phyloP scores from a whole-genome alignment of 306 rosid species.

The Fagus sylvatica region DNA sequence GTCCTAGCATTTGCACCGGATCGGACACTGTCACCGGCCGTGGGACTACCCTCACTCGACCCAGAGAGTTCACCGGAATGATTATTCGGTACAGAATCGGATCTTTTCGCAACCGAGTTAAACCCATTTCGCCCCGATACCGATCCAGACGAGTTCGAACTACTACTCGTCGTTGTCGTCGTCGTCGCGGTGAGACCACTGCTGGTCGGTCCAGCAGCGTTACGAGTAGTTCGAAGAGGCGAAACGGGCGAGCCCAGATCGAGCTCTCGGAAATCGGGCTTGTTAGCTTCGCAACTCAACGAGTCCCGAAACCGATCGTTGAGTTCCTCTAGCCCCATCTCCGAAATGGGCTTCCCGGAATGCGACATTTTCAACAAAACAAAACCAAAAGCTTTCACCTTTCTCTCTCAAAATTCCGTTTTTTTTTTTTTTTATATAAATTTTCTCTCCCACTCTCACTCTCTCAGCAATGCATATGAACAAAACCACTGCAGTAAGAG shows the following conservation, averaged over 20 bases:
- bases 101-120: constrained; percentile 42
- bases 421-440: background rate
- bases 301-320: constrained; percentile 64
- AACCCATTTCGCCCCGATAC: constrained; percentile 62
- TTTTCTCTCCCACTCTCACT: background rate
- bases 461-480: constrained; percentile 45
- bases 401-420: background rate
- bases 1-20: constrained; percentile 37
- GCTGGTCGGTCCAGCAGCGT: constrained; percentile 12
- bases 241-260: constrained; percentile 97
- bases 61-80: constrained; percentile 93
- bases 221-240: constrained; percentile 65
- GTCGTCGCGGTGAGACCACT: constrained; percentile 47
- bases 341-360: constrained; percentile 61
- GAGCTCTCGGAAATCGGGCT: constrained; percentile 85
- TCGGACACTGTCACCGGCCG: constrained; percentile 53
- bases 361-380: constrained; percentile 61
- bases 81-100: constrained; percentile 56
- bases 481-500: constrained; percentile 13
- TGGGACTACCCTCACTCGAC: constrained; percentile 83
- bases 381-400: constrained; percentile 10
- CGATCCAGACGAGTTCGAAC: constrained; percentile 95
- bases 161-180: constrained; percentile 44
- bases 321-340: constrained; percentile 39
- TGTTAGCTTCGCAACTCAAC: constrained; percentile 61